These are phyloP conservation scores for Botrytis fabae DNA, from an alignment of 2,329 filamentous ascomycete genomes.

Conservation along the genomic window DNA sequence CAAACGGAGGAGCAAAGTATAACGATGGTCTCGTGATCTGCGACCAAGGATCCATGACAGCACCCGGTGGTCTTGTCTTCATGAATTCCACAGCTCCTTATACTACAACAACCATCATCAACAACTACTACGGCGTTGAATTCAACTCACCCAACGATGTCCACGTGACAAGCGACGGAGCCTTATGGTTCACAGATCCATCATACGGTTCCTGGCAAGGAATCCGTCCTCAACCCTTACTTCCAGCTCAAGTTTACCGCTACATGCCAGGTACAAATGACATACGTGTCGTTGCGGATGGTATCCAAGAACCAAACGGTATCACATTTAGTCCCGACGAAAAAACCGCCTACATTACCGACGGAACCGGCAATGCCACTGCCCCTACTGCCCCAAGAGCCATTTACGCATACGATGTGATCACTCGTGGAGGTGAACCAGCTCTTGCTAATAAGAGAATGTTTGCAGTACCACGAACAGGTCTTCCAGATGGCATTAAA, in stretches of 20 bases:
- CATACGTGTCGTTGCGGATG: constrained; percentile 57
- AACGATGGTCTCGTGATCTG: constrained; percentile 29
- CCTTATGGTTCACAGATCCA: constrained; percentile 64
- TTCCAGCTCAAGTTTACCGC: constrained; percentile 60
- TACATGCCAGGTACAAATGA: constrained; percentile 52
- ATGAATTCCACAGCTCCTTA: constrained; percentile 29
- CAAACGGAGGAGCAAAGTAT: constrained; percentile 28
- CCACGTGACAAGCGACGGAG: constrained; percentile 51
- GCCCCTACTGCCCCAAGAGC: constrained; percentile 43
- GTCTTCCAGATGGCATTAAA: constrained; percentile 60
- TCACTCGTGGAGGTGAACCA: constrained; percentile 26
- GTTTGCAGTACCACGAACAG: constrained; percentile 55
- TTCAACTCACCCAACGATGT: constrained; percentile 63
- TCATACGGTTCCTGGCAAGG: constrained; percentile 59
- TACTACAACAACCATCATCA: constrained; percentile 48
- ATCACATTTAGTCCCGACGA: constrained; percentile 58
- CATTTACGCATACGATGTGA: constrained; percentile 32
- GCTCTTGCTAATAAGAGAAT: constrained; percentile 35
- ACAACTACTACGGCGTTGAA: constrained; percentile 58
- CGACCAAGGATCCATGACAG: constrained; percentile 29
- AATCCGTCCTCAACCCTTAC: constrained; percentile 53
- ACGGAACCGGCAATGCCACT: constrained; percentile 45
- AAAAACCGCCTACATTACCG: constrained; percentile 53
- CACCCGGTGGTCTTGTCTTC: constrained; percentile 26
- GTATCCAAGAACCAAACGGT: constrained; percentile 56